phyloP scores from a whole-genome alignment of 371 early-diverging fungal genomes.

The Parasitella parasitica region DNA sequence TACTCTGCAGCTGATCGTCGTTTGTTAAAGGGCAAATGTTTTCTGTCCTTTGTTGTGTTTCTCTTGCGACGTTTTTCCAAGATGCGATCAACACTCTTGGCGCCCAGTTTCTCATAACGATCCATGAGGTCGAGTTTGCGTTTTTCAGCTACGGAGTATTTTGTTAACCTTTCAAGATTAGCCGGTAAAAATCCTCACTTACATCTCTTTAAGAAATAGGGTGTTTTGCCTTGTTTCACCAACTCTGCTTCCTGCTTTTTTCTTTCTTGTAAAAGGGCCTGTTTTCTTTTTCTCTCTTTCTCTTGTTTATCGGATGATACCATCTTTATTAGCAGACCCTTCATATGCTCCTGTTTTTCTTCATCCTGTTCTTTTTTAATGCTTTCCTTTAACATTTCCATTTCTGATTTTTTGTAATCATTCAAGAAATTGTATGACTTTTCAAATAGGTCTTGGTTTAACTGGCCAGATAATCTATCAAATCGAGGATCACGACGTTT shows the following conservation, averaged over 20 bases:
- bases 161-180: no score
- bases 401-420: conserved; percentile 73
- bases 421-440: conserved; percentile 82
- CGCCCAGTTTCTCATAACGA: conserved; percentile 68
- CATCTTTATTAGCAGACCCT: conserved; percentile 55
- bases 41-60: conserved; percentile 79
- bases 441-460: conserved; percentile 84
- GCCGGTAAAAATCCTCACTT: conserved; percentile 33
- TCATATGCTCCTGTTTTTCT: conserved; percentile 50
- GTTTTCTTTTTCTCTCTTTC: conserved; percentile 59
- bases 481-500: conserved; percentile 89
- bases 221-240: conserved; percentile 83
- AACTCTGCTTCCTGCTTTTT: conserved; percentile 78
- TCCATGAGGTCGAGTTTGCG: conserved; percentile 79
- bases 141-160: conserved; percentile 75
- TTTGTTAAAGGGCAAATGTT: conserved; percentile 45
- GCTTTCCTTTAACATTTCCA: conserved; percentile 60
- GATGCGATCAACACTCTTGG: conserved; percentile 73
- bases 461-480: conserved; percentile 78
- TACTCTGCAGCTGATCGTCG: conserved; percentile 33
- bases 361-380: conserved; percentile 65
- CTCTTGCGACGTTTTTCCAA: conserved; percentile 88
- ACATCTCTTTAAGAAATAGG: conserved; percentile 87
- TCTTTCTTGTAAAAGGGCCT: conserved; percentile 70
- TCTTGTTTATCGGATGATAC: conserved; percentile 45